Percentiles rank a stretch among this genome's conserved stretches.
These are phyloP conservation scores for Trichoderma sp. DNA, from an alignment of 2,329 filamentous ascomycete species.

Conservation along the genomic window DNA sequence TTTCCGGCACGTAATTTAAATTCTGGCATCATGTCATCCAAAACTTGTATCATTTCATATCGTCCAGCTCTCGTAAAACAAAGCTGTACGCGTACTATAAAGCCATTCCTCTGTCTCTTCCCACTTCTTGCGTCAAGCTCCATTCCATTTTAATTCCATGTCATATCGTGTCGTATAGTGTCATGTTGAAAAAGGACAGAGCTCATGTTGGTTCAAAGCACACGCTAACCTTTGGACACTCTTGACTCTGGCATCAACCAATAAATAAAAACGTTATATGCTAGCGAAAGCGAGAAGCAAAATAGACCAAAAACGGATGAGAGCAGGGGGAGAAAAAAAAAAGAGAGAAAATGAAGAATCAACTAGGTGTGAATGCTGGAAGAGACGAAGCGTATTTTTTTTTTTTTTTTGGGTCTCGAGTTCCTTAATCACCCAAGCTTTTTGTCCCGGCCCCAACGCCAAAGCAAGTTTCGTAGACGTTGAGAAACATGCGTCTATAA, in stretches of 20 bases:
- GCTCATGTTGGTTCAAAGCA: not conserved
- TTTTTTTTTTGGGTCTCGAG: not conserved
- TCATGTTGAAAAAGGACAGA: not conserved
- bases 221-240: not conserved
- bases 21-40: not conserved
- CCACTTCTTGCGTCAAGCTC: not conserved
- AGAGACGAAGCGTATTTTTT: not conserved
- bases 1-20: not conserved
- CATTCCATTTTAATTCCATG: conserved; percentile 3
- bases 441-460: conserved; percentile 1
- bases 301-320: not conserved
- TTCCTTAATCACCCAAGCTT: not conserved
- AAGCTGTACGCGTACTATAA: not conserved
- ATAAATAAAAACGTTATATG: not conserved
- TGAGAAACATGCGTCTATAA: conserved; percentile 7
- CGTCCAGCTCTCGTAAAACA: not conserved
- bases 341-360: not conserved
- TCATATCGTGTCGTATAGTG: conserved; percentile 1
- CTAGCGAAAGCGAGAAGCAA: not conserved
- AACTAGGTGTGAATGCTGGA: not conserved
- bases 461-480: not conserved
- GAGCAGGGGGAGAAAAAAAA: not conserved
- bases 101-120: not conserved
- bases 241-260: not conserved
- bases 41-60: not conserved